Conservation (phyloP, 139 green algal species). For the Chlorella sp. region DNA sequence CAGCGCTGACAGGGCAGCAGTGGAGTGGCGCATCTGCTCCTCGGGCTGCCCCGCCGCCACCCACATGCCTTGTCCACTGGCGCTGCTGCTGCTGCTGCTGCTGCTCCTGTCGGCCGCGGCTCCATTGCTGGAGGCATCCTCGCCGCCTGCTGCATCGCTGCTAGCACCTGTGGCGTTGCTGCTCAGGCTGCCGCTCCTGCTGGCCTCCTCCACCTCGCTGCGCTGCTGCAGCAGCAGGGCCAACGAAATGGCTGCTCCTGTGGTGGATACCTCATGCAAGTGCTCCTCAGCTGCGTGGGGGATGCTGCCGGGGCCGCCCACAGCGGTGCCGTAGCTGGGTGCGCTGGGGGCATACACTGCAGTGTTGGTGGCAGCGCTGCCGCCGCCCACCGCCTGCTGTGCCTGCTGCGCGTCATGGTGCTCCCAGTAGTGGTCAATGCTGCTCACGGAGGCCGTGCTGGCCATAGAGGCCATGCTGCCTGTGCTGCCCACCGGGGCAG, state of each 20-base stretch:
- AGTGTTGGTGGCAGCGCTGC: not conserved
- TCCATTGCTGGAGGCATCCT: not conserved
- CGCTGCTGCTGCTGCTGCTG: not conserved
- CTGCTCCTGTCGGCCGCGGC: not conserved
- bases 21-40: not conserved
- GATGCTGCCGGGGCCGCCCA: slow-evolving; percentile 20
- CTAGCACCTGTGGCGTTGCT: not conserved
- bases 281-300: slow-evolving; percentile 21
- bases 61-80: not conserved
- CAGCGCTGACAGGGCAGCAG: not conserved
- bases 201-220: not conserved
- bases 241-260: slow-evolving; percentile 15
- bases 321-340: not conserved
- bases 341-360: slow-evolving; percentile 5
- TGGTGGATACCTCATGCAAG: slow-evolving; percentile 19
- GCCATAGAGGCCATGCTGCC: not conserved
- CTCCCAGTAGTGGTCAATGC: not conserved
- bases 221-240: slow-evolving; percentile 34
- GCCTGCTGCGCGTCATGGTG: not conserved
- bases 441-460: not conserved
- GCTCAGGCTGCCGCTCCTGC: not conserved
- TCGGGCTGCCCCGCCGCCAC: not conserved
- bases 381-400: not conserved
- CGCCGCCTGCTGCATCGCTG: not conserved
- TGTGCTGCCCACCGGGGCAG: too few species aligned